Evolutionary conservation across 805 yeast species (phyloP), one percentile per base, ranked within the genome.

Genomic region (Zygoascus tannicola): DNA sequence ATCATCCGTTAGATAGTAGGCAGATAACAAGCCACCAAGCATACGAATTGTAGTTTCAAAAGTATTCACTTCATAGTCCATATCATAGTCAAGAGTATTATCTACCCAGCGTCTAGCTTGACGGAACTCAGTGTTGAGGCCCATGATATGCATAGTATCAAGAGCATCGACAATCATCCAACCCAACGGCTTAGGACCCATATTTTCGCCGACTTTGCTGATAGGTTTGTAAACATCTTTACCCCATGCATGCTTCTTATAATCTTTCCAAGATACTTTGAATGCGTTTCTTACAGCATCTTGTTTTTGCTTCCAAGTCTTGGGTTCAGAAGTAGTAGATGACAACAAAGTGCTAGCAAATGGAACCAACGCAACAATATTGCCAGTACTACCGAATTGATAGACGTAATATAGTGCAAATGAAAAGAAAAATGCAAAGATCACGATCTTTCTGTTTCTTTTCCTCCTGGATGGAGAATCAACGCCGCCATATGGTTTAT

Each of bases 41-140:
- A 88, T 85, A 58, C 96, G 72, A 50, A 85, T 87, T 4, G 97
- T 85, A n/a, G 96, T 86, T 59, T 87, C 97, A 63, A 88, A 88
- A 4, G 86, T 80, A 57, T 81, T 86, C 35, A 85, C 92, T 30
- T 74, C 74, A 48, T 79, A 75, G 58, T 85, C 83, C 52, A 84
- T 75, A 53, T 78, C 76, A 58, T 85, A 87, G 43, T 69, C 70
- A 50, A 88, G 68, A 41, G 76, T 85, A 44, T 78, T 65, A 39
- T 73, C 70, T 40, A 88, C 81, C 95, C 95, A 88, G 4, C 74
- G 58, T 48, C 76, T 73, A 4, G 94, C 88, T 22, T 74, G 70
- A 32, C 60, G 62, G 26, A 82, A 66, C 55, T 84, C 87, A 7
- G 75, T 78, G 4, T 72, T 63, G 22, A 75, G 57, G 3, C 73